Percentiles rank a stretch among this genome's conserved stretches.
phyloP scores from a whole-genome alignment of 2,329 filamentous ascomycete genomes.

The Septoria linicola region DNA sequence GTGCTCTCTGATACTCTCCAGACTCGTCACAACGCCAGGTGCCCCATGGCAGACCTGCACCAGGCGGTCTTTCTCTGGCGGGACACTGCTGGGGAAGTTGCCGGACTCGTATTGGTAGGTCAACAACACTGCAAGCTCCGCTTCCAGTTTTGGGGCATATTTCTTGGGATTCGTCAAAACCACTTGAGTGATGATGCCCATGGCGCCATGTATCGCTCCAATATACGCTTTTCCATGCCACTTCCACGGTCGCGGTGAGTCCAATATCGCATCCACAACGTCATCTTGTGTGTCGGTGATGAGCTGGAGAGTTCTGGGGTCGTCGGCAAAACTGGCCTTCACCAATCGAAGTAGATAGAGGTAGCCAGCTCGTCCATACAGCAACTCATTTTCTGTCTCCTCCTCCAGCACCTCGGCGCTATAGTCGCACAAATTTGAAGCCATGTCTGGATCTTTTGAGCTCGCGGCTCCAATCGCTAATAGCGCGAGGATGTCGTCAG shows the following conservation, averaged over 20 bases:
- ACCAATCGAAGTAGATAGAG: constrained; percentile 67
- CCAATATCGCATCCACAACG: constrained; percentile 61
- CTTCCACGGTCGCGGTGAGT: constrained; percentile 57
- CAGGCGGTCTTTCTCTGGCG: constrained; percentile 49
- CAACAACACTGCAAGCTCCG: constrained; percentile 56
- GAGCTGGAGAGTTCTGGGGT: constrained; percentile 51
- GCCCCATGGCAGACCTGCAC: constrained; percentile 69
- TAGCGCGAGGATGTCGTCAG: constrained; percentile 52
- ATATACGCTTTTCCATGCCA: constrained; percentile 64
- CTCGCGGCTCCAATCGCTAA: constrained; percentile 52
- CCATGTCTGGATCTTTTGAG: constrained; percentile 51
- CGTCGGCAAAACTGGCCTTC: constrained; percentile 55
- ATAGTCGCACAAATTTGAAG: constrained; percentile 52
- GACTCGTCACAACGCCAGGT: constrained; percentile 60
- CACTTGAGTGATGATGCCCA: constrained; percentile 70
- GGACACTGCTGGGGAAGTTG: constrained; percentile 62
- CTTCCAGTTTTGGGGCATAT: constrained; percentile 56
- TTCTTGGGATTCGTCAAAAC: constrained; percentile 57
- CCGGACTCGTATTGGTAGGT: constrained; percentile 60
- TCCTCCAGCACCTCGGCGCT: constrained; percentile 47
- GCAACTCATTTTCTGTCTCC: constrained; percentile 59
- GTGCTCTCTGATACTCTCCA: constrained; percentile 56
- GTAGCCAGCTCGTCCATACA: constrained; percentile 67
- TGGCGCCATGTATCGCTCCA: constrained; percentile 66
- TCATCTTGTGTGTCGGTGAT: constrained; percentile 55